Percentiles rank a stretch among this genome's conserved stretches.
phyloP scores from a whole-genome alignment of 1,139 yeast species.

The Entelexis sorbosivorans region DNA sequence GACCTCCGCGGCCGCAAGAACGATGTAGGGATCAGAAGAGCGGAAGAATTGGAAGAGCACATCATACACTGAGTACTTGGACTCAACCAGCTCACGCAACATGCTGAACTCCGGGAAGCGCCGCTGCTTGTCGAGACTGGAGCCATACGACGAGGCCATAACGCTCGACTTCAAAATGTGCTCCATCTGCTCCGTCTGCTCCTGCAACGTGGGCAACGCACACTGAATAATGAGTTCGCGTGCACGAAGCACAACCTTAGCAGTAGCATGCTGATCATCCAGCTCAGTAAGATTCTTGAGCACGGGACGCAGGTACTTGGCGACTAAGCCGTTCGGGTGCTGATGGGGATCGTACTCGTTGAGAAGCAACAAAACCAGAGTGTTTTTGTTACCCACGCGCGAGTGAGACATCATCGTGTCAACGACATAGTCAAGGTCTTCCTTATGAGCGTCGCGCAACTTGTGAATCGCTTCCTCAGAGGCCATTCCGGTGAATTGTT shows the following conservation, averaged over 20 bases:
- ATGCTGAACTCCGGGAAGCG: conserved; percentile 72
- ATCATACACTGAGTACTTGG: conserved; percentile 91
- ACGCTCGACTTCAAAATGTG: conserved; percentile 89
- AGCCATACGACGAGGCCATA: conserved; percentile 81
- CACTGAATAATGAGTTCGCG: conserved; percentile 94
- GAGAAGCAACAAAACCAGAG: conserved; percentile 73
- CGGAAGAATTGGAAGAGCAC: conserved; percentile 84
- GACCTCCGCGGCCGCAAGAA: conserved; percentile 93
- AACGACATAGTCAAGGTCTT: conserved; percentile 64
- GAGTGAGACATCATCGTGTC: conserved; percentile 74
- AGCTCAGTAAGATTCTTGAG: conserved; percentile 73
- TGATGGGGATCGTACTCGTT: conserved; percentile 54
- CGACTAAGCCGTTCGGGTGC: conserved; percentile 45
- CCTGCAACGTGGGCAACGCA: conserved; percentile 88
- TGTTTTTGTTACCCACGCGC: conserved; percentile 86
- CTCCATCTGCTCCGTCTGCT: conserved; percentile 93
- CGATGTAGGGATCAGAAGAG: conserved; percentile 75
- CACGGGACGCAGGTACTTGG: conserved; percentile 56
- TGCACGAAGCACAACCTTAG: conserved; percentile 92
- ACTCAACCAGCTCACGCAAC: conserved; percentile 84
- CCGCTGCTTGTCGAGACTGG: conserved; percentile 49
- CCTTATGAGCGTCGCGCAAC: conserved; percentile 78
- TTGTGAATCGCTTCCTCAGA: conserved; percentile 68
- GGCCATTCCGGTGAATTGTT: conserved; percentile 47
- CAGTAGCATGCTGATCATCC: conserved; percentile 69